These are phyloP conservation scores for Plantago elongata DNA, from an alignment of 257 asterid genomes.

Conservation along the genomic window DNA sequence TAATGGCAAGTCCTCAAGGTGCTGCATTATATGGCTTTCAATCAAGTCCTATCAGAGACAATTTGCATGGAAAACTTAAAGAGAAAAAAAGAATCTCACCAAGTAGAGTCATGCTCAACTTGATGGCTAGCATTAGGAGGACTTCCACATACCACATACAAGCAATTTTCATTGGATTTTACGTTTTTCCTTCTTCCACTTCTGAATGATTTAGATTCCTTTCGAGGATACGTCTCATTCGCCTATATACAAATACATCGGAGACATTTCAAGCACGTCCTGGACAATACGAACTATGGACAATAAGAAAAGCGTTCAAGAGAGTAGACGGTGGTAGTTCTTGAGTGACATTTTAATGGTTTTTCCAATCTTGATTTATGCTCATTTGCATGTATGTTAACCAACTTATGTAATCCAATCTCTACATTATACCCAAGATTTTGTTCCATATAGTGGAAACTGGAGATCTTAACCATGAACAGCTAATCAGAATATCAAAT, in stretches of 20 bases:
- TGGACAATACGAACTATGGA: background rate
- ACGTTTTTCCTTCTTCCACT: background rate
- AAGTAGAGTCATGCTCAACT: background rate
- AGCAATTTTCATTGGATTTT: background rate
- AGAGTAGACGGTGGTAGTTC: background rate
- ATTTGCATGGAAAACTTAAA: conserved; percentile 14
- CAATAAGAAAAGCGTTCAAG: background rate
- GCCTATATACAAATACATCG: background rate
- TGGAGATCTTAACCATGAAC: no score
- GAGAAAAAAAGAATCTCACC: background rate
- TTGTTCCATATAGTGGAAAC: no score
- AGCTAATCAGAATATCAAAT: no score
- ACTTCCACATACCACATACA: conserved; percentile 6
- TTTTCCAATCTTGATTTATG: no score
- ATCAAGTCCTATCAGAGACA: conserved; percentile 30
- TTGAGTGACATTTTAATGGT: no score
- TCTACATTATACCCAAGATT: no score
- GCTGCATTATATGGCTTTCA: conserved; percentile 28
- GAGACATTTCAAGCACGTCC: background rate
- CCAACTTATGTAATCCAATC: no score
- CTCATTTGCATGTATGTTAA: no score
- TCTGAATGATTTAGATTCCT: background rate
- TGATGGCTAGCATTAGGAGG: background rate
- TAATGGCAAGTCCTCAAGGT: conserved; percentile 23
- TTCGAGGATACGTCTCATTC: background rate